These are phyloP conservation scores for Starmerella apis DNA, from an alignment of 805 yeast genomes.

Conservation along the genomic window DNA sequence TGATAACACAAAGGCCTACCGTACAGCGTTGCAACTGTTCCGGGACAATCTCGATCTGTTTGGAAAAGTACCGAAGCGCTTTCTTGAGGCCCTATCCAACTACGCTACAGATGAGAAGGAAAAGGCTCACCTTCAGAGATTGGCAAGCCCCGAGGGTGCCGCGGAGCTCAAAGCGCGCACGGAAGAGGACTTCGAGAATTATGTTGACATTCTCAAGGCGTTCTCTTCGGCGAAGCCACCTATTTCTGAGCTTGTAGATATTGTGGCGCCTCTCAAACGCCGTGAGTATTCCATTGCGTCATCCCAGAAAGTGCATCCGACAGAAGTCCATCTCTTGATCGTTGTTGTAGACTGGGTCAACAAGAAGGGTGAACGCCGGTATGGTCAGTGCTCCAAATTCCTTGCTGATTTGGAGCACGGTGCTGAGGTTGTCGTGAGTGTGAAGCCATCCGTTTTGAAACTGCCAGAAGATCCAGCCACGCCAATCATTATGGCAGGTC, in stretches of 20 bases:
- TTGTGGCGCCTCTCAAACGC: conserved; percentile 82
- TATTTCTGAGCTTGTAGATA: conserved; percentile 53
- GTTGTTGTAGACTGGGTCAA: conserved; percentile 97
- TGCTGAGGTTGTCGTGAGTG: conserved; percentile 80
- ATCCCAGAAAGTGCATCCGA: conserved; percentile 83
- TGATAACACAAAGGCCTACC: conserved; percentile 40
- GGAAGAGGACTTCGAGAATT: conserved; percentile 72
- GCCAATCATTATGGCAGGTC: conserved; percentile 92
- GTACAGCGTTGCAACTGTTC: conserved; percentile 74
- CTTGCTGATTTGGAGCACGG: conserved; percentile 71
- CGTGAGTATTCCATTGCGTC: conserved; percentile 97
- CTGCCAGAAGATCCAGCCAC: conserved; percentile 76
- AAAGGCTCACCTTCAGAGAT: conserved; percentile 46
- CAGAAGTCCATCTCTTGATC: conserved; percentile 78
- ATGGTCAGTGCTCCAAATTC: conserved; percentile 89
- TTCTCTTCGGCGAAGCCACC: conserved; percentile 76
- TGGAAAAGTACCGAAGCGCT: conserved; percentile 93
- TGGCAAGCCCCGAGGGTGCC: conserved; percentile 74
- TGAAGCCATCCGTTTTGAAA: conserved; percentile 95
- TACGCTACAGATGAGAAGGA: conserved; percentile 64
- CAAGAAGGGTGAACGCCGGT: conserved; percentile 66
- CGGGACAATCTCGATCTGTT: conserved; percentile 74
- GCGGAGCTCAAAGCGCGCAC: conserved; percentile 71
- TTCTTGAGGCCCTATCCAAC: conserved; percentile 70
- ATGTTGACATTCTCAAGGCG: conserved; percentile 68